Conservation (phyloP, 2,329 filamentous ascomycete genomes). For the Beauveria scarabaeidicola region DNA sequence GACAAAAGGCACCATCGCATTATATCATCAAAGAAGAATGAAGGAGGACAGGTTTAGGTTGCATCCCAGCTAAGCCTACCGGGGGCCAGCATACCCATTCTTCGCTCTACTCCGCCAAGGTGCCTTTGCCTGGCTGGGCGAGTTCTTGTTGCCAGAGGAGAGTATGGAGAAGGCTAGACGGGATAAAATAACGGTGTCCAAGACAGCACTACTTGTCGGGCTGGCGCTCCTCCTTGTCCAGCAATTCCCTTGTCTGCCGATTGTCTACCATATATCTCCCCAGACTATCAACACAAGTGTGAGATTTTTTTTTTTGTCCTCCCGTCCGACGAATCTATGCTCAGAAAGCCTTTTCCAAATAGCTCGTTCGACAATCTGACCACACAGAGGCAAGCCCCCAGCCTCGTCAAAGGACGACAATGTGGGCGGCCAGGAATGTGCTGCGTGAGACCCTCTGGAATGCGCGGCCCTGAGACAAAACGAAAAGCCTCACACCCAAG, state of each 20-base stretch:
- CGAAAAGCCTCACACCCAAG: constrained; percentile 17
- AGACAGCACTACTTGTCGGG: constrained; percentile 7
- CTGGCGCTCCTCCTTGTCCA: neutral
- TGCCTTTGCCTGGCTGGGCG: constrained; percentile 11
- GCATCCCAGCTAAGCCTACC: constrained; percentile 8
- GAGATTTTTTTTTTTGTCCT: neutral
- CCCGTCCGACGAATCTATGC: neutral
- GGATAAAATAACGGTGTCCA: constrained; percentile 9
- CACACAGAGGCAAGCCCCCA: constrained; percentile 16
- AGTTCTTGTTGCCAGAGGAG: constrained; percentile 3
- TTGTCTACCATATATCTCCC: neutral
- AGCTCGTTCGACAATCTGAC: constrained; percentile 4
- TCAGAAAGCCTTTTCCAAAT: neutral
- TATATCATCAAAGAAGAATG: constrained; percentile 10
- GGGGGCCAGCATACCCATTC: constrained; percentile 11
- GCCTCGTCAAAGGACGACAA: constrained; percentile 28
- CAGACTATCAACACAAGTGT: neutral
- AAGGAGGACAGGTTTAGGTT: constrained; percentile 9
- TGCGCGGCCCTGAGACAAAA: constrained; percentile 27
- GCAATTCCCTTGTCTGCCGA: neutral
- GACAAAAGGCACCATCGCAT: constrained; percentile 11
- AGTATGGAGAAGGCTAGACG: constrained; percentile 10
- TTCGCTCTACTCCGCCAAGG: constrained; percentile 9
- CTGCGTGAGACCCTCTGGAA: constrained; percentile 11
- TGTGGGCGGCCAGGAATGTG: constrained; percentile 16